Evolutionary conservation across 495 filamentous ascomycete genomes (phyloP).

Genomic region (Talaromyces thailandensis): DNA sequence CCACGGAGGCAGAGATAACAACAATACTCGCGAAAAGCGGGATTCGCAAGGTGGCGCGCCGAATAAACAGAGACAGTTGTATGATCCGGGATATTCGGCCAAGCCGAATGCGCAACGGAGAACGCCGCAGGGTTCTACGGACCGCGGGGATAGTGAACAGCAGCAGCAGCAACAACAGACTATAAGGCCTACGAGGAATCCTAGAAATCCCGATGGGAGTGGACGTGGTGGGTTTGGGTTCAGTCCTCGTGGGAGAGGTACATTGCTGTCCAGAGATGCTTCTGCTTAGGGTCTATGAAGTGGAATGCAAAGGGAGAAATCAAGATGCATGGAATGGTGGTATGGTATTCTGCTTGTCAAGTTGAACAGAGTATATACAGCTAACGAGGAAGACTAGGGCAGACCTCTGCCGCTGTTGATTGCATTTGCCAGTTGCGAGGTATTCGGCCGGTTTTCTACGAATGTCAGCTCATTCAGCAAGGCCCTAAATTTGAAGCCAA

Average conservation of each 20-base stretch:
- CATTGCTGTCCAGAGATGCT: constrained; percentile 1
- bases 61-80: constrained; percentile 46
- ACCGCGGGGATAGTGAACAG: constrained; percentile 16
- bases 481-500: constrained; percentile 11
- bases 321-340: not conserved
- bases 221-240: constrained; percentile 68
- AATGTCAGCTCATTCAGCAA: not conserved
- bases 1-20: constrained; percentile 14
- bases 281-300: not conserved
- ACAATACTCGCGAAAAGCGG: constrained; percentile 31
- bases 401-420: constrained; percentile 48
- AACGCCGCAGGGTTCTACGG: constrained; percentile 29
- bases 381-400: constrained; percentile 20
- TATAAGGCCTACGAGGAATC: constrained; percentile 54
- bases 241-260: constrained; percentile 37
- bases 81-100: constrained; percentile 61
- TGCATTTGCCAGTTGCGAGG: constrained; percentile 48
- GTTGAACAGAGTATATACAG: not conserved
- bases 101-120: constrained; percentile 52
- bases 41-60: constrained; percentile 38
- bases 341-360: not conserved
- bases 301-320: not conserved
- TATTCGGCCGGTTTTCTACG: constrained; percentile 51
- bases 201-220: constrained; percentile 66
- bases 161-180: constrained; percentile 25